These are phyloP conservation scores for Xylaria polymorpha DNA, from an alignment of 2,329 filamentous ascomycete species.

Conservation along the genomic window DNA sequence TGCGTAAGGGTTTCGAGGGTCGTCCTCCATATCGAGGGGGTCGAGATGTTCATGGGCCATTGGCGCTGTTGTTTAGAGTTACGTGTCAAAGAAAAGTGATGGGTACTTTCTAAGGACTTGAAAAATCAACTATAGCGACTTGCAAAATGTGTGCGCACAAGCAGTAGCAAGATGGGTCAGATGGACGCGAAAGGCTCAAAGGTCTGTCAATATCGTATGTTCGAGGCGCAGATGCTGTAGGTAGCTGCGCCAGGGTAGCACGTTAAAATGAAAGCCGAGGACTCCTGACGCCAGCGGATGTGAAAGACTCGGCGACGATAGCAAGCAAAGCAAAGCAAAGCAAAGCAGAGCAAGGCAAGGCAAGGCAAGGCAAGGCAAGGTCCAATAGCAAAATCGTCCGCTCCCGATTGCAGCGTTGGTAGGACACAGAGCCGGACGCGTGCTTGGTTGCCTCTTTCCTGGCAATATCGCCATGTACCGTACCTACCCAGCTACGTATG, in stretches of 20 bases:
- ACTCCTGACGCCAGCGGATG: background rate
- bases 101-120: background rate
- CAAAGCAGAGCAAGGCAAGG: background rate
- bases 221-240: slow-evolving; percentile 15
- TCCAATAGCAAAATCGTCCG: slow-evolving; percentile 2
- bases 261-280: slow-evolving; percentile 2
- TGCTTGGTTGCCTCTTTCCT: slow-evolving; percentile 31
- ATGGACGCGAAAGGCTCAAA: background rate
- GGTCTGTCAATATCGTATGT: background rate
- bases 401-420: slow-evolving; percentile 32
- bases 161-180: slow-evolving; percentile 1
- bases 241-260: background rate
- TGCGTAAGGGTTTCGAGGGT: slow-evolving; percentile 62
- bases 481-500: background rate
- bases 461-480: background rate
- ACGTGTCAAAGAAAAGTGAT: background rate
- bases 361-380: slow-evolving; percentile 5
- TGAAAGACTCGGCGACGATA: background rate
- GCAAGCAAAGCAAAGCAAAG: background rate
- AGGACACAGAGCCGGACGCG: slow-evolving; percentile 26
- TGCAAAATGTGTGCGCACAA: slow-evolving; percentile 2
- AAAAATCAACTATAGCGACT: background rate
- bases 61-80: slow-evolving; percentile 10
- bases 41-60: slow-evolving; percentile 45
- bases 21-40: slow-evolving; percentile 50